Evolutionary conservation across 805 yeast species (phyloP).

Genomic region (Candida mattraensis): DNA sequence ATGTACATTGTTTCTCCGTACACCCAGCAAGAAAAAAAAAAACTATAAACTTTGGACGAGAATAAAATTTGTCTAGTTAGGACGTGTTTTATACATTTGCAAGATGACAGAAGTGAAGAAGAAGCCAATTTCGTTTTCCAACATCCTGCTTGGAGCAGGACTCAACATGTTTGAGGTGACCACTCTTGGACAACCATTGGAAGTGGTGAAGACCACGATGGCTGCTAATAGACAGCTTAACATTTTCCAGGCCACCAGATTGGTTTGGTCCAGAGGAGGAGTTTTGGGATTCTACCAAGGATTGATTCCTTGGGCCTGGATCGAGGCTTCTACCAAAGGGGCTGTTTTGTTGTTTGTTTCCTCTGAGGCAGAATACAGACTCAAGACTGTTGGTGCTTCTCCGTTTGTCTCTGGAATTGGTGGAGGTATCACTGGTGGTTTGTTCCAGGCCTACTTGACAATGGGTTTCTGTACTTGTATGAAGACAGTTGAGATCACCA

Average conservation of each 20-base stretch:
- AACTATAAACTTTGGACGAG: constrained; percentile 2
- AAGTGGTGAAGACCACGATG: constrained; percentile 96
- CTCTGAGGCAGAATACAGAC: constrained; percentile 84
- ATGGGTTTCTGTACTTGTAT: constrained; percentile 99
- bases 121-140: constrained; percentile 85
- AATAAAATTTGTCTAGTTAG: constrained; percentile 7
- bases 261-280: constrained; percentile 95
- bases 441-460: constrained; percentile 93
- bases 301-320: constrained; percentile 99
- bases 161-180: constrained; percentile 91
- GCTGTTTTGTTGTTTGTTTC: constrained; percentile 92
- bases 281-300: constrained; percentile 93
- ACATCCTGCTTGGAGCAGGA: constrained; percentile 91
- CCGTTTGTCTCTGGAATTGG: constrained; percentile 86
- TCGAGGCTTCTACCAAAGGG: constrained; percentile 98
- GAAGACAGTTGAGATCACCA: constrained; percentile 98
- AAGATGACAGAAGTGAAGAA: constrained; percentile 51
- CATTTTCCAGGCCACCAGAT: constrained; percentile 63
- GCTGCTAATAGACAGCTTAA: constrained; percentile 87
- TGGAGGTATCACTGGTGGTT: constrained; percentile 96
- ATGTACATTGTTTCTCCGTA: too few species aligned
- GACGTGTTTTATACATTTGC: neutral
- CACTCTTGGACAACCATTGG: constrained; percentile 94
- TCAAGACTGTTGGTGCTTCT: constrained; percentile 60
- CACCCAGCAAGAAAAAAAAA: too few species aligned